Conservation (phyloP, 768 basidiomycete genomes). For the Gelatoporia subvermispora region DNA sequence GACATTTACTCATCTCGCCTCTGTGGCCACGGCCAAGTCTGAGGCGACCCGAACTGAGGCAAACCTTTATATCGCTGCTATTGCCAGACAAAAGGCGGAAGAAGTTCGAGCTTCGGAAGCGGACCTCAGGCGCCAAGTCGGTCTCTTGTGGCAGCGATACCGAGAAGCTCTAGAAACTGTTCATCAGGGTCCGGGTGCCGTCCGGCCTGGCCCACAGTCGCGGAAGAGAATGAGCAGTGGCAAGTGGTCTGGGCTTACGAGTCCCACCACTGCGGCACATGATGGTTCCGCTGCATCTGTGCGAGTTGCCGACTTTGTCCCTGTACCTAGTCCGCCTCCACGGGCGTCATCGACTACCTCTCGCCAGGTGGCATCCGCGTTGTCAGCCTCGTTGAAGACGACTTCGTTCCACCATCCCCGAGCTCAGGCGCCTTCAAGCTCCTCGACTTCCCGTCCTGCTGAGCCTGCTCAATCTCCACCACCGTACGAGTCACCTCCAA, state of each 20-base stretch:
- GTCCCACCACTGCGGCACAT: neutral
- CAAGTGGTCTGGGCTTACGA: conserved; percentile 4
- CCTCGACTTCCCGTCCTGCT: conserved; percentile 3
- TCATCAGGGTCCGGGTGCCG: neutral
- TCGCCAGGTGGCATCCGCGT: conserved; percentile 43
- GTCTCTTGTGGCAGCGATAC: conserved; percentile 59
- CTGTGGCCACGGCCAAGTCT: conserved; percentile 51
- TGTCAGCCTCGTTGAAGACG: conserved; percentile 66
- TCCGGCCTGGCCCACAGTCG: neutral
- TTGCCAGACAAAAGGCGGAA: conserved; percentile 48
- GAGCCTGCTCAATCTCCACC: neutral
- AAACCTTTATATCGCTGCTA: conserved; percentile 51
- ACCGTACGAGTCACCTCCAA: neutral
- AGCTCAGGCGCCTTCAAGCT: conserved; percentile 19
- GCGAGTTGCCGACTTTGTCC: conserved; percentile 54
- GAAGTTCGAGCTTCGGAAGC: conserved; percentile 55
- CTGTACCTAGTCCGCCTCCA: conserved; percentile 31
- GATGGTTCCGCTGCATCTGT: conserved; percentile 20
- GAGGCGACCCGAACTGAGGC: conserved; percentile 48
- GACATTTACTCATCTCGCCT: conserved; percentile 60
- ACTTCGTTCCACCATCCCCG: conserved; percentile 53
- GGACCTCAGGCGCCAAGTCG: conserved; percentile 51
- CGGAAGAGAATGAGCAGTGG: conserved; percentile 10
- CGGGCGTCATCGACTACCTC: conserved; percentile 22
- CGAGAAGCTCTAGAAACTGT: conserved; percentile 35